Evolutionary conservation across 176 grass and related monocot species (phyloP).

Genomic region (Stipa capillata): DNA sequence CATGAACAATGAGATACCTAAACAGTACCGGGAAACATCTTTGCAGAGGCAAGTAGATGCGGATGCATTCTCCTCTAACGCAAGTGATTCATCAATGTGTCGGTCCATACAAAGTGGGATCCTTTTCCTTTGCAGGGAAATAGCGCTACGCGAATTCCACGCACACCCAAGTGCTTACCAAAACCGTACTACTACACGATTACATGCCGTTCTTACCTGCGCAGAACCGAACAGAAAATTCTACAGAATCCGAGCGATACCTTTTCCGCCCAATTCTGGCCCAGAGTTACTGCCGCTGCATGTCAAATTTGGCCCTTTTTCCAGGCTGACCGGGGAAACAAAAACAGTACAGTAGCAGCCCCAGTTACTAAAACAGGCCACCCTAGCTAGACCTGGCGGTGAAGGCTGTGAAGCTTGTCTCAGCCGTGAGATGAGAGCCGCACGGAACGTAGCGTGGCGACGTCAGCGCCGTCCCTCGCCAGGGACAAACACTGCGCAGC

Average conservation of each 20-base stretch:
- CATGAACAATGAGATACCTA: background rate
- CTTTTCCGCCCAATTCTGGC: background rate
- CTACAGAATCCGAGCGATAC: background rate
- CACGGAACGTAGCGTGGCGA: no score
- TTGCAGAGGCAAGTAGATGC: background rate
- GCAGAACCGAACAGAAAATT: background rate
- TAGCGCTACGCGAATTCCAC: background rate
- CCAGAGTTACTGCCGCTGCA: background rate
- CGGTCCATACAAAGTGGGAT: background rate
- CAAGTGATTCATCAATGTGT: background rate
- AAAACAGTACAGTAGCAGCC: background rate
- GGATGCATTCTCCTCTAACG: background rate
- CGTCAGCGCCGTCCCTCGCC: no score
- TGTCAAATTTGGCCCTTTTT: background rate
- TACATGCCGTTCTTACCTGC: background rate
- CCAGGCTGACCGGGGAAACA: background rate
- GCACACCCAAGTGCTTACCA: no score
- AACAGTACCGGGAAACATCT: background rate
- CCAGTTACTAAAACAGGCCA: background rate
- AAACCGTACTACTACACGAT: no score
- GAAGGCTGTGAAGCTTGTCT: no score
- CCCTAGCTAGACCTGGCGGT: no score
- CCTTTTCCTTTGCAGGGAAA: background rate
- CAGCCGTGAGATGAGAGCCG: no score
- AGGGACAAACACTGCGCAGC: no score